Conservation (phyloP, 208 protist genomes). For the Trypanosoma rangeli region DNA sequence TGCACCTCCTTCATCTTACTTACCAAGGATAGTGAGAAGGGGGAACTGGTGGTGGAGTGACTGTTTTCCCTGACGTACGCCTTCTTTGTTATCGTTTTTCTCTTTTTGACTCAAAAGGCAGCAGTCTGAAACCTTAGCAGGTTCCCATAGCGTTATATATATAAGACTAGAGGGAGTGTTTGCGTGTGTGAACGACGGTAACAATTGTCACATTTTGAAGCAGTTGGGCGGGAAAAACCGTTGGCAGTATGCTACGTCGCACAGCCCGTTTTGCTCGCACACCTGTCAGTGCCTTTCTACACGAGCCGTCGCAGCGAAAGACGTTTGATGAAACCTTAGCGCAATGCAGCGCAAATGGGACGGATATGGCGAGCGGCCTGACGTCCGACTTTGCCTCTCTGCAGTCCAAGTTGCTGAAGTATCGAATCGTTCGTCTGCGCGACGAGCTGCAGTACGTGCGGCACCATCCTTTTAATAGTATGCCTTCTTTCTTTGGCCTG, state of each 20-base stretch:
- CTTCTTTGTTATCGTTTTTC: constrained; percentile 8
- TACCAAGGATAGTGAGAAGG: background rate
- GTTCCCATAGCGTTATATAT: background rate
- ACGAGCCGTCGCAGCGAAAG: constrained; percentile 46
- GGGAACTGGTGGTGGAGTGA: background rate
- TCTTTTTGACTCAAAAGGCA: background rate
- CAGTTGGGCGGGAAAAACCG: background rate
- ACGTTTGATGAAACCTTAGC: constrained; percentile 58
- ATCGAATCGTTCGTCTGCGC: constrained; percentile 71
- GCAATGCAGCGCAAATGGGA: constrained; percentile 49
- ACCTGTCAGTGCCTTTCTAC: constrained; percentile 61
- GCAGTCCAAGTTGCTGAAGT: constrained; percentile 67
- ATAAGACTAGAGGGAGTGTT: background rate
- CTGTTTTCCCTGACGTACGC: background rate
- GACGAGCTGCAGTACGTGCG: constrained; percentile 56
- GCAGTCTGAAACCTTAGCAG: background rate
- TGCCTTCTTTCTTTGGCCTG: constrained; percentile 38
- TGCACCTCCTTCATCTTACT: background rate
- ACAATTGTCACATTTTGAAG: background rate
- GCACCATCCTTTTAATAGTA: constrained; percentile 44
- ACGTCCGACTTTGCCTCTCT: constrained; percentile 67
- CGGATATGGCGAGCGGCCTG: constrained; percentile 69
- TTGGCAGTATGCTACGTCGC: constrained; percentile 46
- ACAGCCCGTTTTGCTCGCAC: constrained; percentile 30
- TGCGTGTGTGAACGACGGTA: background rate